These are phyloP conservation scores for Aspergillus oerlinghausenensis DNA, from an alignment of 2,329 filamentous ascomycete genomes.

Conservation along the genomic window DNA sequence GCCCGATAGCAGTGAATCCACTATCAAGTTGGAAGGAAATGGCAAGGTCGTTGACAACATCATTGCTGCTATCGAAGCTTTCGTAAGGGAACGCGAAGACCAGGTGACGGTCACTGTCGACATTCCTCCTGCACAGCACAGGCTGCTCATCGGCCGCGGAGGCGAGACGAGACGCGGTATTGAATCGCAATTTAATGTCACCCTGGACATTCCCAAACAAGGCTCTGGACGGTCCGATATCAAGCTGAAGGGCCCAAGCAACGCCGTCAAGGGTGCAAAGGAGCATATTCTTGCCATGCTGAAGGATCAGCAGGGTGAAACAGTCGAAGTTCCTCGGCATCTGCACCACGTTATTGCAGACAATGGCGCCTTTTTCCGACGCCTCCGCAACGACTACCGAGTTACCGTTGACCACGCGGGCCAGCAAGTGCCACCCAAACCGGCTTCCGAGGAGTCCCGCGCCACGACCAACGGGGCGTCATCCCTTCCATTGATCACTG, in stretches of 20 bases:
- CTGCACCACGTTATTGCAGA: conserved; percentile 78
- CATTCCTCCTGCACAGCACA: conserved; percentile 84
- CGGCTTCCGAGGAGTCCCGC: conserved; percentile 47
- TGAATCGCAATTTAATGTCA: conserved; percentile 79
- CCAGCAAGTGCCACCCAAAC: conserved; percentile 68
- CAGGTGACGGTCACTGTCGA: conserved; percentile 76
- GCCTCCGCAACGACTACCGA: conserved; percentile 75
- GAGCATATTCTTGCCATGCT: conserved; percentile 70
- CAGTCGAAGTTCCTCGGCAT: conserved; percentile 73
- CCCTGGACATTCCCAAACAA: conserved; percentile 86
- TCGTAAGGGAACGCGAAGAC: conserved; percentile 77
- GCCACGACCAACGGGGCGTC: conserved; percentile 54
- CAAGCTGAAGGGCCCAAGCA: conserved; percentile 75
- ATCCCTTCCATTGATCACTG: conserved; percentile 85
- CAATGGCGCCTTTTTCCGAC: conserved; percentile 90
- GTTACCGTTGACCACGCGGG: conserved; percentile 91
- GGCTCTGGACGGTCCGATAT: conserved; percentile 78
- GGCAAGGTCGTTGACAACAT: conserved; percentile 85
- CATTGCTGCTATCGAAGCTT: conserved; percentile 70
- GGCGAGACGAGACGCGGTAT: conserved; percentile 81
- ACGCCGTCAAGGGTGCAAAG: conserved; percentile 79
- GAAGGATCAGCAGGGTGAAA: conserved; percentile 85
- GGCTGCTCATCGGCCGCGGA: conserved; percentile 83
- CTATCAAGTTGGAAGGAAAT: conserved; percentile 83
- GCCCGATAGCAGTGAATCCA: conserved; percentile 73